Evolutionary conservation across 208 protist genomes (phyloP).

Genomic region (Leishmania turanica): DNA sequence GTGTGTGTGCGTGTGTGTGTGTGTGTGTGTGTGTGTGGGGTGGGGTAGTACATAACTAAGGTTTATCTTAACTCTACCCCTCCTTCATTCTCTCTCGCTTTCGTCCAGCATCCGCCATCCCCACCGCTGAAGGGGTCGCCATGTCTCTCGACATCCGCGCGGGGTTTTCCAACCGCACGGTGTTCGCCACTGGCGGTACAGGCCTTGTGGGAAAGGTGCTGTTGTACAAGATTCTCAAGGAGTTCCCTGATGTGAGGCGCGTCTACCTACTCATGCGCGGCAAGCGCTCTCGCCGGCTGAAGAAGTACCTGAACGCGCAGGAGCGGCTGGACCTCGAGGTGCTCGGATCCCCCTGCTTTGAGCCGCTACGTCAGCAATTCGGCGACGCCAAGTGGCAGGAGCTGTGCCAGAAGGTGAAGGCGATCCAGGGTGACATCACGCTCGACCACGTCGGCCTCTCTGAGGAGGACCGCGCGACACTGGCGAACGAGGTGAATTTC

Average conservation of each 20-base stretch:
- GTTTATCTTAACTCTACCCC: background rate
- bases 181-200: constrained; percentile 85
- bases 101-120: background rate
- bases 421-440: constrained; percentile 76
- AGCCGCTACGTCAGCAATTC: constrained; percentile 53
- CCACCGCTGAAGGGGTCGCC: background rate
- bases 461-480: constrained; percentile 44
- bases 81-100: background rate
- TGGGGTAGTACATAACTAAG: background rate
- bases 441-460: constrained; percentile 68
- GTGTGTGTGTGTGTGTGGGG: too few species aligned
- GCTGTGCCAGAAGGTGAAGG: constrained; percentile 53
- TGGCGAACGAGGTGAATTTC: constrained; percentile 59
- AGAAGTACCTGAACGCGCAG: constrained; percentile 60
- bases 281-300: constrained; percentile 73
- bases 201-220: constrained; percentile 91
- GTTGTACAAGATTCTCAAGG: constrained; percentile 82
- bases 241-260: constrained; percentile 66
- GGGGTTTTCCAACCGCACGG: constrained; percentile 59
- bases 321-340: constrained; percentile 83
- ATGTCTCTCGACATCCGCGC: constrained; percentile 71
- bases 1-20: too few species aligned
- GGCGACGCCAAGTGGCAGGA: constrained; percentile 63
- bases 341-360: constrained; percentile 74
- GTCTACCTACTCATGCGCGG: constrained; percentile 83